Evolutionary conservation across 345 rosid genomes (phyloP).

Genomic region (Erysimum cheiranthoides): DNA sequence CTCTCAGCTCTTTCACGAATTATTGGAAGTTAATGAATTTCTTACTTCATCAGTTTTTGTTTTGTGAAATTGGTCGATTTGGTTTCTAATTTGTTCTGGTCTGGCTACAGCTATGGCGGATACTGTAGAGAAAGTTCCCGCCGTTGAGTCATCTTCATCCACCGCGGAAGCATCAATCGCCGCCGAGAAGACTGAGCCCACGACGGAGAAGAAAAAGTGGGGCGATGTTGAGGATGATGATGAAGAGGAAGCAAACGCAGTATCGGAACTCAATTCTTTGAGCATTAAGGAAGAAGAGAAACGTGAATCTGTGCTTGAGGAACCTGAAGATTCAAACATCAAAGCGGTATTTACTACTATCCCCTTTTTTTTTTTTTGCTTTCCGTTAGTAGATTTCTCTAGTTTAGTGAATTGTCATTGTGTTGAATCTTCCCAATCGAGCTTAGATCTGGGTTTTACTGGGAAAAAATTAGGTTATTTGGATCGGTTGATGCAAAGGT

Average conservation of each 20-base stretch:
- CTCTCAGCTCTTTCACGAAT: neutral
- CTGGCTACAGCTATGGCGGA: constrained; percentile 40
- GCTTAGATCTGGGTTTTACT: constrained; percentile 31
- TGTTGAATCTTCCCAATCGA: constrained; percentile 2
- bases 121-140: constrained; percentile 37
- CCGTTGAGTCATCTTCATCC: constrained; percentile 38
- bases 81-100: constrained; percentile 6
- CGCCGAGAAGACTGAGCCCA: constrained; percentile 26
- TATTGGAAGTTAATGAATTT: neutral
- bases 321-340: constrained; percentile 84
- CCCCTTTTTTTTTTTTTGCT: neutral
- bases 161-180: constrained; percentile 6
- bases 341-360: constrained; percentile 57
- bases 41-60: neutral
- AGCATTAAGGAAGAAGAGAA: constrained; percentile 60
- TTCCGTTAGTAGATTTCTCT: neutral
- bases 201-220: constrained; percentile 55
- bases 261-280: constrained; percentile 54
- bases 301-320: constrained; percentile 67
- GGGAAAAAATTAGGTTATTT: neutral
- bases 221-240: constrained; percentile 67
- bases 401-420: constrained; percentile 4
- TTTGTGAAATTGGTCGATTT: constrained; percentile 3
- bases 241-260: constrained; percentile 49
- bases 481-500: constrained; percentile 1